phyloP scores from a whole-genome alignment of 1,139 yeast species.

The Suhomyces panamericanus region DNA sequence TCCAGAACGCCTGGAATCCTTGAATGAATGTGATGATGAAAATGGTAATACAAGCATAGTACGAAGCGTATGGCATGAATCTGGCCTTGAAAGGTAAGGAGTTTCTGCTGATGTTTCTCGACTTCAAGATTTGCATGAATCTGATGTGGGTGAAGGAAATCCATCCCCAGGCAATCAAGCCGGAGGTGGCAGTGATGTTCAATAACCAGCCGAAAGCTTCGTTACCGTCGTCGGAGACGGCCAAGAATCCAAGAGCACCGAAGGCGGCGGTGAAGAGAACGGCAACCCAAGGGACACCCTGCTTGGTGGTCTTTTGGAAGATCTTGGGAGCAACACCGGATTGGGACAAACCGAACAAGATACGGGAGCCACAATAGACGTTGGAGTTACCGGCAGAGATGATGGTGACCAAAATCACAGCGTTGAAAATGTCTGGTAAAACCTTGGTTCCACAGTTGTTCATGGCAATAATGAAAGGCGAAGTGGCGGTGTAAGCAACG shows the following conservation, averaged over 20 bases:
- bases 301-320: slow-evolving; percentile 51
- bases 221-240: slow-evolving; percentile 55
- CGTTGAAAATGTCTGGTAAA: slow-evolving; percentile 73
- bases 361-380: slow-evolving; percentile 75
- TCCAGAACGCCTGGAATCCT: slow-evolving; percentile 65
- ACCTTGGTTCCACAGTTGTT: slow-evolving; percentile 69
- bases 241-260: slow-evolving; percentile 71
- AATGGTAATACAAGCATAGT: slow-evolving; percentile 54
- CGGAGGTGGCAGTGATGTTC: slow-evolving; percentile 77
- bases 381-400: slow-evolving; percentile 83
- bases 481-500: slow-evolving; percentile 39
- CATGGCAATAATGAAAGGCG: slow-evolving; percentile 60
- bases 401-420: slow-evolving; percentile 66
- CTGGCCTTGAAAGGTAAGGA: slow-evolving; percentile 70
- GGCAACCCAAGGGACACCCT: slow-evolving; percentile 68
- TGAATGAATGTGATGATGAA: slow-evolving; percentile 62
- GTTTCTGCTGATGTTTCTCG: slow-evolving; percentile 57
- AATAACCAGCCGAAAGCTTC: slow-evolving; percentile 82
- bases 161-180: slow-evolving; percentile 72
- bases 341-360: slow-evolving; percentile 63
- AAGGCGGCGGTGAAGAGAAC: slow-evolving; percentile 59
- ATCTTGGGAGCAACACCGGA: slow-evolving; percentile 61
- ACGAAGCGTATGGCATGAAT: slow-evolving; percentile 64
- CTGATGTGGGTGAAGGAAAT: slow-evolving; percentile 65
- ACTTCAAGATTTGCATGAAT: slow-evolving; percentile 61